phyloP scores from a whole-genome alignment of 2,329 filamentous ascomycete species.

The Pseudopyricularia cyperi region DNA sequence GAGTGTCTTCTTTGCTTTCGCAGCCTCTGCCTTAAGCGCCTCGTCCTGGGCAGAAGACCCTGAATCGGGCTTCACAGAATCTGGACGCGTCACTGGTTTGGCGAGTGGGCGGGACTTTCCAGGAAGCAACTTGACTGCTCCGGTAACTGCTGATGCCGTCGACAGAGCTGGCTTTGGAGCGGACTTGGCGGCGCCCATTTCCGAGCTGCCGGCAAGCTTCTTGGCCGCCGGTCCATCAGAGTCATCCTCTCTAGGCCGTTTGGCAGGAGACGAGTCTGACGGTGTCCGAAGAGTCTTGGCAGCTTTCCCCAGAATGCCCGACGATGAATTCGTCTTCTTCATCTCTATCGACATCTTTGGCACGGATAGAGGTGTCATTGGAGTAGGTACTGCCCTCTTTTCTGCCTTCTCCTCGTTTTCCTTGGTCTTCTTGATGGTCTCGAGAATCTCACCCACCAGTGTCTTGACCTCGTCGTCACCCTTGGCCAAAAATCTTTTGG shows the following conservation, averaged over 20 bases:
- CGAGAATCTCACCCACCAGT: slow-evolving; percentile 33
- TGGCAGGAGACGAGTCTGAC: slow-evolving; percentile 13
- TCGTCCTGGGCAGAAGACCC: slow-evolving; percentile 14
- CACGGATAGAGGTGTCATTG: slow-evolving; percentile 2
- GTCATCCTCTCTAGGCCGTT: slow-evolving; percentile 26
- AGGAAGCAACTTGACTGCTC: slow-evolving; percentile 22
- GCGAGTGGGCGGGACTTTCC: slow-evolving; percentile 31
- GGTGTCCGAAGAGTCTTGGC: slow-evolving; percentile 8
- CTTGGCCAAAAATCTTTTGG: slow-evolving; percentile 49
- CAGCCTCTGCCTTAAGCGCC: slow-evolving; percentile 8
- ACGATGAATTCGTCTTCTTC: slow-evolving; percentile 8
- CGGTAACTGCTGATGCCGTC: slow-evolving; percentile 17
- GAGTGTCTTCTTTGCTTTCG: slow-evolving; percentile 12
- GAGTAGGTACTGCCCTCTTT: slow-evolving; percentile 6
- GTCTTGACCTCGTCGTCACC: slow-evolving; percentile 52
- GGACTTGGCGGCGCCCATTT: slow-evolving; percentile 5
- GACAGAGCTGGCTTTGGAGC: slow-evolving; percentile 14
- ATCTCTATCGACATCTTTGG: slow-evolving; percentile 12
- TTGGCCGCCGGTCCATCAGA: slow-evolving; percentile 21
- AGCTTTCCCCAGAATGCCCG: not conserved
- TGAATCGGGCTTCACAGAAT: slow-evolving; percentile 9
- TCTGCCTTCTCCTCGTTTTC: slow-evolving; percentile 6
- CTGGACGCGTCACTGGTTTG: slow-evolving; percentile 27
- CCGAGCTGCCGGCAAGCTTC: slow-evolving; percentile 20
- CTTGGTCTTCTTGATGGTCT: slow-evolving; percentile 1